These are phyloP conservation scores for Chrysoporthe cubensis DNA, from an alignment of 2,329 filamentous ascomycete genomes.

Conservation along the genomic window DNA sequence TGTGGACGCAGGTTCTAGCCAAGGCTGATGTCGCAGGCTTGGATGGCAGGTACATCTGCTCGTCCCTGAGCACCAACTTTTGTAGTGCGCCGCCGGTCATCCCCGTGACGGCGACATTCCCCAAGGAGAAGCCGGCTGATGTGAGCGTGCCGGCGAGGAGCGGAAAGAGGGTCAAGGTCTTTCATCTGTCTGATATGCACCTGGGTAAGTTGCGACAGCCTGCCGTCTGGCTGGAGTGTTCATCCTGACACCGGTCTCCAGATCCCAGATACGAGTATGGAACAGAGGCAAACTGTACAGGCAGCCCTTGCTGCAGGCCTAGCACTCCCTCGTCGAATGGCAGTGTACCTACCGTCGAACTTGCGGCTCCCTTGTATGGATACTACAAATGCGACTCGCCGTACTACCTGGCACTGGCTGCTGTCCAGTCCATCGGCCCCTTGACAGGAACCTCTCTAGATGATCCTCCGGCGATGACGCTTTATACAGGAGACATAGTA, in stretches of 20 bases:
- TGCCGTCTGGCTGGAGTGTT: neutral
- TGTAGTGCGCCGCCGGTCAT: conserved; percentile 51
- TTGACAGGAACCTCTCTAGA: conserved; percentile 56
- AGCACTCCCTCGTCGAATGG: conserved; percentile 40
- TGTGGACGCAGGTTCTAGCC: conserved; percentile 61
- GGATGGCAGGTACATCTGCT: conserved; percentile 62
- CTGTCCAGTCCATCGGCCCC: conserved; percentile 57
- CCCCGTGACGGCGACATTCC: conserved; percentile 53
- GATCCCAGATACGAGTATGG: conserved; percentile 57
- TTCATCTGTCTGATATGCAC: conserved; percentile 61
- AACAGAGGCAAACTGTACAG: conserved; percentile 57
- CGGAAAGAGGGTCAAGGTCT: conserved; percentile 58
- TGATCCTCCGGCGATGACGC: conserved; percentile 53
- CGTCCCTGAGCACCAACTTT: conserved; percentile 49
- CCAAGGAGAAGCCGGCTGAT: conserved; percentile 57
- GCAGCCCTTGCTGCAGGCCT: conserved; percentile 55
- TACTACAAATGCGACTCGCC: conserved; percentile 61
- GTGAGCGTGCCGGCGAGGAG: conserved; percentile 48
- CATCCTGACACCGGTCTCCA: neutral
- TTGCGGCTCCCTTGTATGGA: conserved; percentile 58
- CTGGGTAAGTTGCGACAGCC: conserved; percentile 37
- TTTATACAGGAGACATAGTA: conserved; percentile 62
- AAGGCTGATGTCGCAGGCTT: conserved; percentile 56
- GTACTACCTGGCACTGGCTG: conserved; percentile 59
- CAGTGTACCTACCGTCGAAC: conserved; percentile 44